Conservation (phyloP, 2,329 filamentous ascomycete species). For the Didymella lethalis region DNA sequence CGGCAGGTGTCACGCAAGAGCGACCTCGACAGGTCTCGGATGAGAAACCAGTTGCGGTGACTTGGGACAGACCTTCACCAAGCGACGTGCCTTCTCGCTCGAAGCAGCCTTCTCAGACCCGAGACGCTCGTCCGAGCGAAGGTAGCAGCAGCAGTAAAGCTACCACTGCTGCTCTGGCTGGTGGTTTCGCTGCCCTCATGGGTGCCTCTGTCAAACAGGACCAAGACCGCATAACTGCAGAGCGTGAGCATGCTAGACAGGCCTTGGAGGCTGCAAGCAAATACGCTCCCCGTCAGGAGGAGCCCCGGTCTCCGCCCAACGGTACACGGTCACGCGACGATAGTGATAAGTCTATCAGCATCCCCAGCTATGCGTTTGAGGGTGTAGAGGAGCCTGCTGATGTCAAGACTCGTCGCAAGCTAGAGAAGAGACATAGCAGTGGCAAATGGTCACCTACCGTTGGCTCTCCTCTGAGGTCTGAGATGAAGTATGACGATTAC, state of each 20-base stretch:
- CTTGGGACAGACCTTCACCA: slow-evolving; percentile 7
- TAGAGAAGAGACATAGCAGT: slow-evolving; percentile 56
- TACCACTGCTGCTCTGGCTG: slow-evolving; percentile 37
- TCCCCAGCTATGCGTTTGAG: slow-evolving; percentile 47
- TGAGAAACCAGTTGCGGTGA: slow-evolving; percentile 11
- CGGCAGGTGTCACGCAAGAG: neutral
- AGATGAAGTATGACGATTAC: slow-evolving; percentile 56
- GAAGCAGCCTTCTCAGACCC: slow-evolving; percentile 13
- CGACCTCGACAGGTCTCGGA: slow-evolving; percentile 6
- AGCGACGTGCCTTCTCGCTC: neutral
- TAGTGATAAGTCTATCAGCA: slow-evolving; percentile 28
- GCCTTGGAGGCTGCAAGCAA: slow-evolving; percentile 37
- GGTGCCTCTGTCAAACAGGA: slow-evolving; percentile 45
- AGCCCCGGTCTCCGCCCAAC: slow-evolving; percentile 29
- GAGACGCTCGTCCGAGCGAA: slow-evolving; percentile 9
- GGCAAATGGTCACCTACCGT: slow-evolving; percentile 52
- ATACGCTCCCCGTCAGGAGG: slow-evolving; percentile 18
- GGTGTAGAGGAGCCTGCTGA: slow-evolving; percentile 46
- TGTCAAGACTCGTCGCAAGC: slow-evolving; percentile 55
- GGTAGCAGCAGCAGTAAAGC: slow-evolving; percentile 27
- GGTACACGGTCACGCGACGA: slow-evolving; percentile 27
- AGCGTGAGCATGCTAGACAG: slow-evolving; percentile 39
- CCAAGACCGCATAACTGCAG: slow-evolving; percentile 42
- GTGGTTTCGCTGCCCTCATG: slow-evolving; percentile 46
- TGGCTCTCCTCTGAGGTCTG: slow-evolving; percentile 55